A percentile compares a stretch with the other conserved stretches of the same genome.
These are phyloP conservation scores for Erigeron philadelphicus DNA, from an alignment of 140 eudicot species.

Conservation along the genomic window DNA sequence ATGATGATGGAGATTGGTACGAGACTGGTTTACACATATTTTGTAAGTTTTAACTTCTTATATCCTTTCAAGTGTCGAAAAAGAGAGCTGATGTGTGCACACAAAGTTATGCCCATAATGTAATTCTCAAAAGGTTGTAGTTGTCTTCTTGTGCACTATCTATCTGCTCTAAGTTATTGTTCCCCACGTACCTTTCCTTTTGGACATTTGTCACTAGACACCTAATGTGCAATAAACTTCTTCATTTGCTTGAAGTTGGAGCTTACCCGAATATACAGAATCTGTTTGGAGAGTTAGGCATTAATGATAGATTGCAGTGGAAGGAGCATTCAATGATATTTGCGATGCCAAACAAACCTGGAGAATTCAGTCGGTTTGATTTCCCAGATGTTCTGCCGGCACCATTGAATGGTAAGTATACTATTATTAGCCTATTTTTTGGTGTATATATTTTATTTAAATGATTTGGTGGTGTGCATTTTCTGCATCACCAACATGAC, in stretches of 20 bases:
- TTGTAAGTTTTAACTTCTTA: slow-evolving; percentile 51
- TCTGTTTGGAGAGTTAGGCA: slow-evolving; percentile 88
- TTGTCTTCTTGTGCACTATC: background rate
- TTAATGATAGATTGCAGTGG: slow-evolving; percentile 93
- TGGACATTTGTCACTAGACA: background rate
- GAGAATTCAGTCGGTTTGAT: slow-evolving; percentile 91
- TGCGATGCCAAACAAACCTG: slow-evolving; percentile 97
- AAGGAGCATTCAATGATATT: slow-evolving; percentile 98
- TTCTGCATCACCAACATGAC: slow-evolving; percentile 2
- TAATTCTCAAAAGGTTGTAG: too few species aligned
- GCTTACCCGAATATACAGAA: slow-evolving; percentile 97
- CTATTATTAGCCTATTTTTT: slow-evolving; percentile 1
- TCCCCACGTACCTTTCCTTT: background rate
- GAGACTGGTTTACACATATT: slow-evolving; percentile 98
- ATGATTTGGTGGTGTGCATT: background rate
- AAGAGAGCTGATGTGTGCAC: background rate
- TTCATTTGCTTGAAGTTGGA: slow-evolving; percentile 61
- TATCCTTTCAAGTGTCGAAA: background rate
- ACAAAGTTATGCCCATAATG: background rate
- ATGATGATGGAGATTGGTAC: slow-evolving; percentile 97
- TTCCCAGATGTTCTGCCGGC: slow-evolving; percentile 92
- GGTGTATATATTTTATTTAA: background rate
- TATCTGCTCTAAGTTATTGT: background rate
- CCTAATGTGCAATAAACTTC: slow-evolving; percentile 25
- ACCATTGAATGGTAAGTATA: slow-evolving; percentile 67